Conservation (phyloP, 176 grass and related monocot genomes). For the Raddia guianensis region DNA sequence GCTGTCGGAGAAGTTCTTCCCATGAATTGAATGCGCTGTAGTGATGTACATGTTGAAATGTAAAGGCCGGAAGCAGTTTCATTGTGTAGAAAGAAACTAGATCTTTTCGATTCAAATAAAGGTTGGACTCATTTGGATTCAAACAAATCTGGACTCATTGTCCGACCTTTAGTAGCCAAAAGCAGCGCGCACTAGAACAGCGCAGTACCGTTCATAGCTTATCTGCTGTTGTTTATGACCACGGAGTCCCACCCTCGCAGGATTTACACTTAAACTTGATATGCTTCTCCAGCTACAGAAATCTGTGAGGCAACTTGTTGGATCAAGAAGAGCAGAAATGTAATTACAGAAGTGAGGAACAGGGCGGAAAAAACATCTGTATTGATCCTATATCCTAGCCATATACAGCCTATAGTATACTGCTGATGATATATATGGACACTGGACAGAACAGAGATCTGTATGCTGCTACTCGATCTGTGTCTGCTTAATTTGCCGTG, state of each 20-base stretch:
- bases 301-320: neutral
- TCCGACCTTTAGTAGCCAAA: neutral
- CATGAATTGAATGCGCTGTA: too few relatives aligned
- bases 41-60: too few relatives aligned
- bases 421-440: constrained; percentile 20
- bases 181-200: neutral
- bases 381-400: constrained; percentile 26
- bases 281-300: neutral
- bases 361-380: constrained; percentile 8
- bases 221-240: constrained; percentile 22
- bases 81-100: too few relatives aligned
- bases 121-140: neutral
- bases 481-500: neutral
- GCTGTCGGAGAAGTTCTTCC: too few relatives aligned
- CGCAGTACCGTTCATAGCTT: neutral
- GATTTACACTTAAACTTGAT: neutral
- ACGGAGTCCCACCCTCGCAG: neutral
- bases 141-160: too few relatives aligned
- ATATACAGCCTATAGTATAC: neutral
- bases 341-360: constrained; percentile 41
- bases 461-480: neutral
- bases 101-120: neutral
- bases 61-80: too few relatives aligned
- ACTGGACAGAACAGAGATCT: constrained; percentile 5
- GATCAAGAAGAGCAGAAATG: constrained; percentile 34